These are phyloP conservation scores for Acorus gramineus DNA, from an alignment of 106 monocot genomes.

Conservation along the genomic window DNA sequence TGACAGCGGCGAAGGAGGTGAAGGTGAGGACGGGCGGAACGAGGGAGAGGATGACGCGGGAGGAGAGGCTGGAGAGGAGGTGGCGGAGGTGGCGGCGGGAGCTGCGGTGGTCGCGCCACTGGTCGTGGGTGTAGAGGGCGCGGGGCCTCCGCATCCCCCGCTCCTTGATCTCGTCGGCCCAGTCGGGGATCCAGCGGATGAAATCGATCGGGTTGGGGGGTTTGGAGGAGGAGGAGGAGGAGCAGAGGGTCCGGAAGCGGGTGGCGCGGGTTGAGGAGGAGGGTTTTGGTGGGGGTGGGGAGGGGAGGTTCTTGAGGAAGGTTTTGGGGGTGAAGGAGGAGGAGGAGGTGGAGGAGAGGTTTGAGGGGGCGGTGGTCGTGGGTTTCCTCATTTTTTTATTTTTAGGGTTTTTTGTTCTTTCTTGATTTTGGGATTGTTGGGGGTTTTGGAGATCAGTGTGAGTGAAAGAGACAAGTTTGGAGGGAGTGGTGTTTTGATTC, in stretches of 20 bases:
- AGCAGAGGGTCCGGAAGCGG: slow-evolving; percentile 6
- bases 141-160: slow-evolving; percentile 45
- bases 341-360: not conserved
- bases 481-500: too few species aligned
- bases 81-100: slow-evolving; percentile 86
- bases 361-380: too few species aligned
- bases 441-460: too few species aligned
- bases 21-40: slow-evolving; percentile 55
- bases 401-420: too few species aligned
- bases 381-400: too few species aligned
- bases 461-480: too few species aligned
- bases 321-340: not conserved
- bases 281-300: slow-evolving; percentile 5
- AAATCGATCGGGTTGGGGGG: not conserved
- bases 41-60: slow-evolving; percentile 88
- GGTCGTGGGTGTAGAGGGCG: slow-evolving; percentile 44
- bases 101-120: slow-evolving; percentile 85
- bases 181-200: slow-evolving; percentile 39
- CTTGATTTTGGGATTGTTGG: too few species aligned
- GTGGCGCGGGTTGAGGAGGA: not conserved
- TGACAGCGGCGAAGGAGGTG: slow-evolving; percentile 44
- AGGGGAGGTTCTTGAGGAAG: not conserved
- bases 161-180: slow-evolving; percentile 72
- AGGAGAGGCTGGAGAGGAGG: slow-evolving; percentile 59
- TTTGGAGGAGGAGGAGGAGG: slow-evolving; percentile 9